Evolutionary conservation across 495 filamentous ascomycete genomes (phyloP).

Genomic region (Daldinia childiae): DNA sequence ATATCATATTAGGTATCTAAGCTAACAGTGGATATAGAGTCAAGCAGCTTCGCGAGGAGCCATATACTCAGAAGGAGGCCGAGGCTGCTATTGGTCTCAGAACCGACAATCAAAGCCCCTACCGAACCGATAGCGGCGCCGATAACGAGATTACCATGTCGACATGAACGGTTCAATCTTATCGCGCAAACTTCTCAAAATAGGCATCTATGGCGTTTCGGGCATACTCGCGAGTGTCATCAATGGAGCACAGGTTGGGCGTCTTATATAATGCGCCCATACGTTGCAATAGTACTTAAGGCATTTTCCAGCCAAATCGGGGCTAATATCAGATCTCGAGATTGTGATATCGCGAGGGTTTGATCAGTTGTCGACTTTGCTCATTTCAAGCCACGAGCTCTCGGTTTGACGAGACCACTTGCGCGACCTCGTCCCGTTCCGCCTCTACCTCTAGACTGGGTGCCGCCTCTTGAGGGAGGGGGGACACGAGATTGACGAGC

Average conservation of each 20-base stretch:
- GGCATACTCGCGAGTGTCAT: background rate
- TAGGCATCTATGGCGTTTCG: background rate
- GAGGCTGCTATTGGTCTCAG: slow-evolving; percentile 79
- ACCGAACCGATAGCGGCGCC: slow-evolving; percentile 10
- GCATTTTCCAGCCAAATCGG: background rate
- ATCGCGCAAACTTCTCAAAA: background rate
- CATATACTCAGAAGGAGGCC: slow-evolving; percentile 86
- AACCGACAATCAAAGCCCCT: slow-evolving; percentile 65
- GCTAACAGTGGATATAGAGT: slow-evolving; percentile 62
- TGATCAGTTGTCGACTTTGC: slow-evolving; percentile 5
- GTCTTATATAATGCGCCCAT: slow-evolving; percentile 2
- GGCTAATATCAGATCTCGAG: background rate
- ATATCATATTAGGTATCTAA: slow-evolving; percentile 25
- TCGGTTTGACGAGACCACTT: slow-evolving; percentile 44
- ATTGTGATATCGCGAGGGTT: background rate
- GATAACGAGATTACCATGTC: slow-evolving; percentile 45
- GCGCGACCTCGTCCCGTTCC: slow-evolving; percentile 41
- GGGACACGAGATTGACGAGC: slow-evolving; percentile 54
- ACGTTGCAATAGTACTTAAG: background rate
- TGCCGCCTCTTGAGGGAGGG: slow-evolving; percentile 52
- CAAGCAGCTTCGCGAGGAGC: slow-evolving; percentile 77
- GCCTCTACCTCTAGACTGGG: slow-evolving; percentile 44
- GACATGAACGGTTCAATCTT: slow-evolving; percentile 20
- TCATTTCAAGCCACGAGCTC: slow-evolving; percentile 48
- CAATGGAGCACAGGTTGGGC: background rate